Conservation (phyloP, 164 flowering plant species). For the Stephania japonica region DNA sequence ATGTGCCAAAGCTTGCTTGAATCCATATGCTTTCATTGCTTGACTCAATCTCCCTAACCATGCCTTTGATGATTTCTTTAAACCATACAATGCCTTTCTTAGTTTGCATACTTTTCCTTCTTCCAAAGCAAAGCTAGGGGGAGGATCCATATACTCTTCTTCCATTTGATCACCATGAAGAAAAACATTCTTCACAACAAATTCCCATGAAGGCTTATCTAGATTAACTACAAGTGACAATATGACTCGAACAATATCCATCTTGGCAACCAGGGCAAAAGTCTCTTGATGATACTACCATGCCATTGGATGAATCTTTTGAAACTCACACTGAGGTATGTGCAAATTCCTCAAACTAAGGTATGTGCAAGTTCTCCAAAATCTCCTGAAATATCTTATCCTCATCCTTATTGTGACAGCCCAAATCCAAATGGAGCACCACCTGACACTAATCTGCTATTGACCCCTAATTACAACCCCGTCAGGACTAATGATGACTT, state of each 20-base stretch:
- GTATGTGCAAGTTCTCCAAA: no score
- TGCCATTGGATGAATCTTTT: neutral
- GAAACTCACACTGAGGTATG: no score
- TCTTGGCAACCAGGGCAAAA: neutral
- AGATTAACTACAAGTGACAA: conserved; percentile 3
- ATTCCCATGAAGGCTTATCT: neutral
- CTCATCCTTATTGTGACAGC: no score
- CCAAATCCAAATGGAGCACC: no score
- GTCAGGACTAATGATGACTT: no score
- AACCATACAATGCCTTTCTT: neutral
- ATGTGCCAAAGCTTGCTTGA: neutral
- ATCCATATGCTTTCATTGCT: neutral
- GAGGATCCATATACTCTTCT: neutral
- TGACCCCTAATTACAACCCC: no score
- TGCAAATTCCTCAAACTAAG: no score
- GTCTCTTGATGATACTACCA: neutral
- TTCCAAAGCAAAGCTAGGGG: neutral
- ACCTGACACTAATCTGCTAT: no score
- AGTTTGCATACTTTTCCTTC: neutral
- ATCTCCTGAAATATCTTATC: no score
- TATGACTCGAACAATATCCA: neutral
- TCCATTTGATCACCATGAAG: neutral
- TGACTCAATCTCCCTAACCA: neutral
- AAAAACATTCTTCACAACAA: conserved; percentile 2
- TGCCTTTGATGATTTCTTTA: neutral